phyloP scores from a whole-genome alignment of 1,139 yeast species.

The Suhomyces yuchorum region DNA sequence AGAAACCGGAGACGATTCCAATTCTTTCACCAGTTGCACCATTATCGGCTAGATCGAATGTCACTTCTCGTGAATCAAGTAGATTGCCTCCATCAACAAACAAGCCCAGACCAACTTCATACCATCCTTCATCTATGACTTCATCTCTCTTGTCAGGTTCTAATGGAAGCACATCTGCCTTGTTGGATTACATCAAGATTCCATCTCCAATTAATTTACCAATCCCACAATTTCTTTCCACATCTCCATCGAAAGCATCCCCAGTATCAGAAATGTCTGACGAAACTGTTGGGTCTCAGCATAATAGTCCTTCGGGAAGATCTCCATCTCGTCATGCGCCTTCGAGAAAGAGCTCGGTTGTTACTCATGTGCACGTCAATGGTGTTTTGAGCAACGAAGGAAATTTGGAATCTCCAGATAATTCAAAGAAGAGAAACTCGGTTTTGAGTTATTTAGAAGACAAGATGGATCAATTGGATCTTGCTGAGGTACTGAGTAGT shows the following conservation, averaged over 20 bases:
- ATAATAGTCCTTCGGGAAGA: constrained; percentile 13
- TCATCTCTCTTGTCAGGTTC: constrained; percentile 32
- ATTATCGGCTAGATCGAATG: constrained; percentile 16
- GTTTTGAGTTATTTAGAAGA: constrained; percentile 51
- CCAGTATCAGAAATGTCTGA: constrained; percentile 21
- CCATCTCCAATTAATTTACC: constrained; percentile 36
- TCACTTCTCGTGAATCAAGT: constrained; percentile 25
- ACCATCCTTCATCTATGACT: constrained; percentile 63
- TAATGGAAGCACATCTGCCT: constrained; percentile 25
- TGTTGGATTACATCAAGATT: constrained; percentile 35
- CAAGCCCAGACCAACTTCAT: constrained; percentile 79
- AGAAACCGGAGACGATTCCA: constrained; percentile 17
- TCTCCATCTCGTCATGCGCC: constrained; percentile 19
- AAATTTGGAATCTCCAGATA: constrained; percentile 19
- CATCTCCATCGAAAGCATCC: constrained; percentile 39
- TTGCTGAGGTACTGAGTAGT: constrained; percentile 30
- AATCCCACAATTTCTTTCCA: constrained; percentile 39
- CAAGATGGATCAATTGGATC: constrained; percentile 47
- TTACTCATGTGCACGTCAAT: constrained; percentile 50
- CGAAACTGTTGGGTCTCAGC: constrained; percentile 14
- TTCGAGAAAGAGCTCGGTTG: constrained; percentile 46
- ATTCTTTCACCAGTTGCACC: constrained; percentile 16
- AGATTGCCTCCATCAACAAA: constrained; percentile 48
- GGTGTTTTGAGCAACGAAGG: constrained; percentile 46
- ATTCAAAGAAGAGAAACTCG: constrained; percentile 42